Evolutionary conservation across 2,329 filamentous ascomycete species (phyloP), one percentile per base, ranked within the genome.

Genomic region (Fusarium papillatum): DNA sequence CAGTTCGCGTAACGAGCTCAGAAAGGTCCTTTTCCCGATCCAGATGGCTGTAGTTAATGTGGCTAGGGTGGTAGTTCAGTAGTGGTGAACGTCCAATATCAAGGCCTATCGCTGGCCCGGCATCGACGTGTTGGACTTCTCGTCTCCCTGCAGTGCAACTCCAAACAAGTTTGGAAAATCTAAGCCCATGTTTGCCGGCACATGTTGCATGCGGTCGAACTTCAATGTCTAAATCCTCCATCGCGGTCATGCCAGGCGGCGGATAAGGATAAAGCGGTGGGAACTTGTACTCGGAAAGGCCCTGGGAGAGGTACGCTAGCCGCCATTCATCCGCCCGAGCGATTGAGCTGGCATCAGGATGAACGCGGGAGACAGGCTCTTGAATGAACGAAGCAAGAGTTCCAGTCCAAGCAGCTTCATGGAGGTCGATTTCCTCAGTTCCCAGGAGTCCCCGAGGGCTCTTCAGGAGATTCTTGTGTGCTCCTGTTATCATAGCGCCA

Each of bases 11-110:
- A 6, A 62, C 57, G 16, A 38, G 13, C 29, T 73, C 69, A 5
- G 59, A 73, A 64, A 31, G 62, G 39, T 73, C 71, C 26, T n/a
- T 69, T 22, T 71, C 71, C 39, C 65, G 71, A 29, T 73, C 65
- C 14, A 73, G 31, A 41, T 41, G 36, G 8, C 14, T 13, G 34
- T 73, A 73, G 60, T 67, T 46, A 22, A 48, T 48, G 22, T 48
- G 7, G 22, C 7, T 4, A 48, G 22, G 43, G 4, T 9, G 43
- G 7, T 7, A 50, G 36, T 55, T 70, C 24, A 59, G 39, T 4
- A 48, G 39, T 22, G n/a, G n/a, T 24, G n/a, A 5, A 46, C 3
- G 11, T 24, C 11, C 24, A 24, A 24, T 46, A 3, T 4, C n/a
- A 24, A 2, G 43, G 43, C n/a, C 11, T 24, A 14, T 36, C 34